These are phyloP conservation scores for Penicillium macrosclerotiorum DNA, from an alignment of 495 filamentous ascomycete genomes.

Conservation along the genomic window DNA sequence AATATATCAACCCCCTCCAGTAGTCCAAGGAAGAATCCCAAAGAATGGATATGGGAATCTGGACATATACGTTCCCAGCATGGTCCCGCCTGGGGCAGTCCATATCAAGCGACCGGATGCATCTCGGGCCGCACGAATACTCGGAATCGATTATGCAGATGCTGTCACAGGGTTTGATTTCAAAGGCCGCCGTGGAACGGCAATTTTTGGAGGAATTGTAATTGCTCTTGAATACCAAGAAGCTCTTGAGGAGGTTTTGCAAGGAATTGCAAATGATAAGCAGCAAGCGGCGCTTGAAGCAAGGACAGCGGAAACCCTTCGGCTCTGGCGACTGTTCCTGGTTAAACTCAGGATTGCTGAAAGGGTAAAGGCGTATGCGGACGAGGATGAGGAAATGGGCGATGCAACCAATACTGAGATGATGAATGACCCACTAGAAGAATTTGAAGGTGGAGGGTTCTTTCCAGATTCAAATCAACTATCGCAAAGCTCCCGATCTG, in stretches of 20 bases:
- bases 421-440: conserved; percentile 28
- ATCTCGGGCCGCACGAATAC: conserved; percentile 66
- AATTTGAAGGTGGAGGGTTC: conserved; percentile 42
- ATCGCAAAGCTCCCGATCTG: conserved; percentile 2
- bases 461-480: conserved; percentile 47
- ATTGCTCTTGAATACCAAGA: conserved; percentile 69
- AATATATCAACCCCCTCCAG: conserved; percentile 69
- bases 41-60: conserved; percentile 87
- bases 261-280: conserved; percentile 60
- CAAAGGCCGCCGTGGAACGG: conserved; percentile 75
- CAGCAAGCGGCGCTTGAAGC: conserved; percentile 55
- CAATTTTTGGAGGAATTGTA: conserved; percentile 72
- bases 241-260: conserved; percentile 65
- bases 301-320: conserved; percentile 56
- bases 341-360: conserved; percentile 74
- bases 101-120: conserved; percentile 69
- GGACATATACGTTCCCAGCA: conserved; percentile 87
- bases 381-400: conserved; percentile 46
- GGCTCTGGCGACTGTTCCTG: conserved; percentile 75
- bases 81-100: conserved; percentile 80
- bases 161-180: conserved; percentile 91
- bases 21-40: conserved; percentile 72
- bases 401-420: conserved; percentile 18
- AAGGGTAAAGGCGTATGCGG: conserved; percentile 63
- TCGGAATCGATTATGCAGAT: conserved; percentile 83